Base-by-base conservation (phyloP, 2,329 filamentous ascomycete species). In the Ophidiomyces ophidiicola region DNA sequence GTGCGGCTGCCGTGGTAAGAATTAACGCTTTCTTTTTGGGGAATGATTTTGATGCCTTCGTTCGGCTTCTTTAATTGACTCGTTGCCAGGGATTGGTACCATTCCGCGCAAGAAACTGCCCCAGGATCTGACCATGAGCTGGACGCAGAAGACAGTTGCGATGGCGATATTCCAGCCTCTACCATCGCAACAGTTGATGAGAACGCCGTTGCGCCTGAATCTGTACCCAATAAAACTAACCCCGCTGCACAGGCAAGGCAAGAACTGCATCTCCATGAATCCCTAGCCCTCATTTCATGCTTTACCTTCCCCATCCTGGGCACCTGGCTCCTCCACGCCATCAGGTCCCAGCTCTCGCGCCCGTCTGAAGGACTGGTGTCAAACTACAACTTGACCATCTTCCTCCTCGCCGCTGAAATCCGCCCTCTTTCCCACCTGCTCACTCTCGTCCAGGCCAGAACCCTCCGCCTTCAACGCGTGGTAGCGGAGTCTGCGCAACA, bases 341-440 rank as follows among this genome's bases (percentile, higher is more conserved):
- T 94, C 43, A 76, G 88, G 36, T 72, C 71, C 6, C 84, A 88
- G 51, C 73, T 96, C 12, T 87, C 82, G 17, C 72, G 82, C 1
- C 83, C 82, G 0, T 86, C 85, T 0, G 86, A 92, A 56, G 83
- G 83, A 1, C 67, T 96, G 7, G 80, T 96, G 5, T 93, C 85
- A 3, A 83, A 94, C 58, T 92, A 88, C 62, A 94, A 94, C 58
- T 69, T 96, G 39, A 86, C 80, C 8, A 83, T 96, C 37, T 96
- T 94, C 58, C 67, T 94, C 2, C 70, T 94, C 12, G 83, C 82
- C 1, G 82, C 88, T 3, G 88, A 96, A 60, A 67, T 94, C 19
- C 78, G 83, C 2, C 88, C 88, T 0, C 65, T 86, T 34, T 76
- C 82, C 1, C 87, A 94, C 54, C 63, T 92, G 18, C 74, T 94